Evolutionary conservation across 495 filamentous ascomycete genomes (phyloP).

Genomic region (Barbatosphaeria neglecta): DNA sequence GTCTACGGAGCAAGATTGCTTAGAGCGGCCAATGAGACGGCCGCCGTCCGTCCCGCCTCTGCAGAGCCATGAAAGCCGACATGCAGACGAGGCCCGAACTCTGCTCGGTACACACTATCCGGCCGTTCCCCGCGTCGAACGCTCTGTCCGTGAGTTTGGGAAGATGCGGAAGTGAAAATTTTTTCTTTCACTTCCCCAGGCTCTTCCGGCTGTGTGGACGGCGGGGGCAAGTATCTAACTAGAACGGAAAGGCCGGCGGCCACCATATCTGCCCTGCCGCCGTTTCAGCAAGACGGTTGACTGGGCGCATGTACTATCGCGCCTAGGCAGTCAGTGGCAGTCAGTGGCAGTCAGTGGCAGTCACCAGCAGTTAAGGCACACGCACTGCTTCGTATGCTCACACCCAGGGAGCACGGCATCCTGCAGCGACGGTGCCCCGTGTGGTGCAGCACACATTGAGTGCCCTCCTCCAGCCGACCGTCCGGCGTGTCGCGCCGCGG

Average conservation of each 20-base stretch:
- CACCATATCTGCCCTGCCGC: constrained; percentile 1
- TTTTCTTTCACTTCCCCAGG: background rate
- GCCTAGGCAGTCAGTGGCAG: background rate
- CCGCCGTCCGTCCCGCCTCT: background rate
- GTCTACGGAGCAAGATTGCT: background rate
- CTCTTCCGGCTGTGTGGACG: background rate
- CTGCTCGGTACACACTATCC: background rate
- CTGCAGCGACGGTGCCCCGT: too few species aligned
- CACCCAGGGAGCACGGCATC: too few species aligned
- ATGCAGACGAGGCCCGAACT: background rate
- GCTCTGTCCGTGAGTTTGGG: background rate
- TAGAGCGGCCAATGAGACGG: background rate
- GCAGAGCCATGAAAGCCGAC: background rate
- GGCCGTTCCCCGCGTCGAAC: background rate
- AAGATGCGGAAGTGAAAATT: background rate
- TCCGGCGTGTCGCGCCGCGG: background rate
- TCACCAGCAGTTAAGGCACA: too few species aligned
- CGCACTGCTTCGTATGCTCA: too few species aligned
- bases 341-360: too few species aligned
- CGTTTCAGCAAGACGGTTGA: too few species aligned
- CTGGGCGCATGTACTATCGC: background rate
- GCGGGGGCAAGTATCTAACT: background rate
- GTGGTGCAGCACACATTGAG: too few species aligned
- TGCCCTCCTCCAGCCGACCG: too few species aligned
- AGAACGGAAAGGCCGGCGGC: background rate